phyloP scores from a whole-genome alignment of 2,329 filamentous ascomycete genomes.

The Epichloe hybrida region DNA sequence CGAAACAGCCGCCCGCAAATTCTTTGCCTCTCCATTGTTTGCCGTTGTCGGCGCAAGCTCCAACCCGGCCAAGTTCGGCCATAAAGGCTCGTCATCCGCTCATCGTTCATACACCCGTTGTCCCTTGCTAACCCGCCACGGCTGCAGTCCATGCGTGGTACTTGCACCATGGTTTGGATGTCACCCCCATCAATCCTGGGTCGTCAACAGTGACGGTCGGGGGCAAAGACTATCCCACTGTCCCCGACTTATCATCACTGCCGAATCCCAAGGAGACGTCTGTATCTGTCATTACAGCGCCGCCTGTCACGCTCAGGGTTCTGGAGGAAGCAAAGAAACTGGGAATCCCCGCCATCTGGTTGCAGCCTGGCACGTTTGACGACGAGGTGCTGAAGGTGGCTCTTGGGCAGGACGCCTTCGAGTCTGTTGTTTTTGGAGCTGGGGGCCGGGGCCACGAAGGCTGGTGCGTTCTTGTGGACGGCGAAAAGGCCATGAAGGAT shows the following conservation, averaged over 20 bases:
- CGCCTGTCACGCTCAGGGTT: conserved; percentile 58
- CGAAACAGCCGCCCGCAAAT: conserved; percentile 58
- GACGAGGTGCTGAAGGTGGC: conserved; percentile 61
- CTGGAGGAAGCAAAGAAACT: conserved; percentile 64
- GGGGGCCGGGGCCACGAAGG: conserved; percentile 59
- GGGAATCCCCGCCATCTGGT: conserved; percentile 64
- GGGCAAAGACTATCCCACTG: conserved; percentile 45
- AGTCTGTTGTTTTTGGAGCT: conserved; percentile 53
- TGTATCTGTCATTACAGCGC: conserved; percentile 79
- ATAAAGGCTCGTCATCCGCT: conserved; percentile 50
- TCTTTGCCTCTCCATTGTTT: conserved; percentile 69
- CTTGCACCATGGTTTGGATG: conserved; percentile 57
- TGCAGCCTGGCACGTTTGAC: conserved; percentile 85
- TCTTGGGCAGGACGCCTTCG: conserved; percentile 44
- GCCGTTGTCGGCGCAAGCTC: conserved; percentile 85
- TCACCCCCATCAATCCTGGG: conserved; percentile 72
- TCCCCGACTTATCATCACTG: conserved; percentile 52
- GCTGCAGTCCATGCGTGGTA: conserved; percentile 79
- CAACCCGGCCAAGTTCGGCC: conserved; percentile 73
- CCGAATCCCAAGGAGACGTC: conserved; percentile 55
- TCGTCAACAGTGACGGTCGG: conserved; percentile 48
- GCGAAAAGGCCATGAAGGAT: conserved; percentile 47
- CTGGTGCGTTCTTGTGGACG: conserved; percentile 82
- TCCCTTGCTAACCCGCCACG: neutral
- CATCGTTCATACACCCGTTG: neutral